Percentiles rank a stretch among this genome's conserved stretches.
Conservation (phyloP, 352 stramenopile genomes). For the Plasmopara viticola region DNA sequence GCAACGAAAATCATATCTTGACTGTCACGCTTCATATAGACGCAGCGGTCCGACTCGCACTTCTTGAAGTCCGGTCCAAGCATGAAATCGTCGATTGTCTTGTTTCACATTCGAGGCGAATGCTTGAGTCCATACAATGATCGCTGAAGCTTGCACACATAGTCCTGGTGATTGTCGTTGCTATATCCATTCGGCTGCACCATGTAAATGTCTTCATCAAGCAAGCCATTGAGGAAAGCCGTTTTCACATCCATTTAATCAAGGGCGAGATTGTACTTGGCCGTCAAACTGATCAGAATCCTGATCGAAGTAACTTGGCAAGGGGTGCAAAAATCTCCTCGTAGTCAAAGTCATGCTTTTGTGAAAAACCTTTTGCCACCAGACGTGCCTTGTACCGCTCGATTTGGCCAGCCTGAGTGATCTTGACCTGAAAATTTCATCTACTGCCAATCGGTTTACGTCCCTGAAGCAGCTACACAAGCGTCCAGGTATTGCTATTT, state of each 20-base stretch:
- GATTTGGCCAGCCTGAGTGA: too few relatives aligned
- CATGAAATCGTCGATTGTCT: background rate
- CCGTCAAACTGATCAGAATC: background rate
- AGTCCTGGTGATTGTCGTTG: too few relatives aligned
- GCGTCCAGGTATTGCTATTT: slow-evolving; percentile 6
- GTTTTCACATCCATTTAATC: too few relatives aligned
- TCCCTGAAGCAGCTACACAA: slow-evolving; percentile 5
- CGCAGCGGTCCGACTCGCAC: slow-evolving; percentile 7
- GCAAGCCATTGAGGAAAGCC: too few relatives aligned
- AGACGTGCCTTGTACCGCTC: too few relatives aligned
- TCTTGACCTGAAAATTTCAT: too few relatives aligned
- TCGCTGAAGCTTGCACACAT: background rate
- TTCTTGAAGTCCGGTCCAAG: background rate
- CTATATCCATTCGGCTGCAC: too few relatives aligned
- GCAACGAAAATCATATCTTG: slow-evolving; percentile 17
- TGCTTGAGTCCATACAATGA: slow-evolving; percentile 1
- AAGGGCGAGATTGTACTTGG: too few relatives aligned
- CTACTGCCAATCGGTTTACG: slow-evolving; percentile 6
- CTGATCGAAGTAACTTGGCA: slow-evolving; percentile 1
- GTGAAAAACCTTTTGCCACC: too few relatives aligned
- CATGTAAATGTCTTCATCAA: too few relatives aligned
- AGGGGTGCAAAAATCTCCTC: background rate
- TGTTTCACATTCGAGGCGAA: background rate
- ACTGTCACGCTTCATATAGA: slow-evolving; percentile 8
- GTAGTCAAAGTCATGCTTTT: background rate